phyloP scores from a whole-genome alignment of 2,329 filamentous ascomycete species.

The Penicillium sp. region DNA sequence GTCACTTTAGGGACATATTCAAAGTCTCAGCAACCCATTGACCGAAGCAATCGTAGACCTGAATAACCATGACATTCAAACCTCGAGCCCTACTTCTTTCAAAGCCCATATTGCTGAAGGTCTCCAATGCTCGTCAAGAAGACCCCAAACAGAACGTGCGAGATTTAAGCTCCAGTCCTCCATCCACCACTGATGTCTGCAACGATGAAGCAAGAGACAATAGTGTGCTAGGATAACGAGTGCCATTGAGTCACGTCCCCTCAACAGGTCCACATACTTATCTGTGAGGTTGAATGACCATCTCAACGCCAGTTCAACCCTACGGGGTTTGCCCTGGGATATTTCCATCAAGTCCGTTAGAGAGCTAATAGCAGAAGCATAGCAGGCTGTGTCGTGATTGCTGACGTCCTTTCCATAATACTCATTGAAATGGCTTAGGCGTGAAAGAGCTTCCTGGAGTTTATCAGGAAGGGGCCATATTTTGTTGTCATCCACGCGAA shows the following conservation, averaged over 20 bases:
- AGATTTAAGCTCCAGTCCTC: not conserved
- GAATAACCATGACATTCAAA: not conserved
- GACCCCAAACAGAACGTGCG: not conserved
- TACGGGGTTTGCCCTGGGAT: not conserved
- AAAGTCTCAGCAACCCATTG: too few relatives aligned
- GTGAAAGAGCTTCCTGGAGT: not conserved
- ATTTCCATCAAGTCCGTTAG: not conserved
- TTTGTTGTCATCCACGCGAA: not conserved
- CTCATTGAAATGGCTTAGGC: not conserved
- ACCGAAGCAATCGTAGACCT: too few relatives aligned
- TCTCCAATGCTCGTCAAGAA: not conserved
- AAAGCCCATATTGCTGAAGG: not conserved
- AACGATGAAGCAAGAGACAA: not conserved
- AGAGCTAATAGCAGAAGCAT: not conserved
- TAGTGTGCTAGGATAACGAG: not conserved
- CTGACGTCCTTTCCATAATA: not conserved
- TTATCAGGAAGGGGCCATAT: not conserved
- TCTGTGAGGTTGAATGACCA: not conserved
- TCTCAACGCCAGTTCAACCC: not conserved
- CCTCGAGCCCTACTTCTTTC: not conserved
- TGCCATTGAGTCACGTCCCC: not conserved
- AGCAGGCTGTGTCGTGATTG: not conserved
- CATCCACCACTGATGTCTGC: not conserved
- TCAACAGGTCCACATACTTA: not conserved
- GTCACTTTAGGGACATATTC: too few relatives aligned